phyloP scores from a whole-genome alignment of 1,139 yeast species.

The Suhomyces panamericanus region DNA sequence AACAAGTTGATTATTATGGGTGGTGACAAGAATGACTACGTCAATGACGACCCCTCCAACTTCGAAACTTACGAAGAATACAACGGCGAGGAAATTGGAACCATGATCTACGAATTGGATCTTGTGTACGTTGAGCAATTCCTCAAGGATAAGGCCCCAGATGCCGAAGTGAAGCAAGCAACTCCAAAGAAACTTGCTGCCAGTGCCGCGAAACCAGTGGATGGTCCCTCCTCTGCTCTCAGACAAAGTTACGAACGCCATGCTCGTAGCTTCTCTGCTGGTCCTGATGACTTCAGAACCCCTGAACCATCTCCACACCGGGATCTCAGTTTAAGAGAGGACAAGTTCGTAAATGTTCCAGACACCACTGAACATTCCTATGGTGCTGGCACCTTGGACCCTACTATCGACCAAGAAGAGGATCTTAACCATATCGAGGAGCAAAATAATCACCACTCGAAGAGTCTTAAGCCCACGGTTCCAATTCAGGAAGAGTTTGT shows the following conservation, averaged over 20 bases:
- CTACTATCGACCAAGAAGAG: neutral
- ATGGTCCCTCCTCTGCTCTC: constrained; percentile 18
- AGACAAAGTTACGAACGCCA: constrained; percentile 32
- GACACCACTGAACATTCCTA: constrained; percentile 7
- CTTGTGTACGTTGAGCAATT: constrained; percentile 38
- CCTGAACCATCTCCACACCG: constrained; percentile 40
- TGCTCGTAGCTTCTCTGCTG: constrained; percentile 42
- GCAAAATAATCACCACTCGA: neutral
- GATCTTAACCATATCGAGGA: constrained; percentile 4
- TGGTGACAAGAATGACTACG: constrained; percentile 75
- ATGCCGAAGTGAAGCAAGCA: constrained; percentile 1
- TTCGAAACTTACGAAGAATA: constrained; percentile 52
- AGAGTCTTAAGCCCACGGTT: neutral
- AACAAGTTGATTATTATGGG: constrained; percentile 85
- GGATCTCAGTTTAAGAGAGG: constrained; percentile 5
- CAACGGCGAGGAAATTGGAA: constrained; percentile 50
- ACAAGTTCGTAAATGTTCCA: constrained; percentile 12
- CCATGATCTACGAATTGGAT: constrained; percentile 67
- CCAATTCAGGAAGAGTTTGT: neutral
- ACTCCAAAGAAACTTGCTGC: constrained; percentile 16
- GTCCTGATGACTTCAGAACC: constrained; percentile 46
- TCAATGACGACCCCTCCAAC: constrained; percentile 36
- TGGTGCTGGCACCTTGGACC: constrained; percentile 8
- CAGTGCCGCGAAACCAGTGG: constrained; percentile 13
- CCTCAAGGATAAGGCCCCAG: constrained; percentile 20